These are phyloP conservation scores for Talaromyces sp. DNA, from an alignment of 2,329 filamentous ascomycete species.

Conservation along the genomic window DNA sequence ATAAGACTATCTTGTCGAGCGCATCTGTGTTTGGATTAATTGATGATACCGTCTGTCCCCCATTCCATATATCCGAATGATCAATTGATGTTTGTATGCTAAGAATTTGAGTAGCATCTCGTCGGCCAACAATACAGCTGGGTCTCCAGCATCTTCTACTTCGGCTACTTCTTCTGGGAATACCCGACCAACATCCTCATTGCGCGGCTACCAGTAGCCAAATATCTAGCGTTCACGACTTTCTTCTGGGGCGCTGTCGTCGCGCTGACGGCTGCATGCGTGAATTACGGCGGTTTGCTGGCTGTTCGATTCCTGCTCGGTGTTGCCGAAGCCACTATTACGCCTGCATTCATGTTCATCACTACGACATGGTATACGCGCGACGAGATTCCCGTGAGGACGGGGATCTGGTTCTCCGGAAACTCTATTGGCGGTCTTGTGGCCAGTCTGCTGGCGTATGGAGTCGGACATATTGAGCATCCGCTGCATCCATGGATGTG, in stretches of 20 bases:
- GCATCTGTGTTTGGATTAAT: constrained; percentile 33
- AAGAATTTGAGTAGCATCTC: not conserved
- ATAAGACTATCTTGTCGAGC: constrained; percentile 54
- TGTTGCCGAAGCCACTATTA: constrained; percentile 48
- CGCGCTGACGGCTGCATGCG: constrained; percentile 60
- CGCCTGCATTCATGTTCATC: constrained; percentile 51
- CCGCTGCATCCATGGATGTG: constrained; percentile 55
- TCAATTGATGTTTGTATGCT: not conserved
- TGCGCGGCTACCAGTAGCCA: constrained; percentile 62
- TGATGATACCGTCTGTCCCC: constrained; percentile 25
- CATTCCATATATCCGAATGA: not conserved
- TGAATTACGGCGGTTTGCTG: constrained; percentile 59
- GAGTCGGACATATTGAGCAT: constrained; percentile 57
- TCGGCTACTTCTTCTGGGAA: constrained; percentile 56
- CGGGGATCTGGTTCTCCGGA: constrained; percentile 49
- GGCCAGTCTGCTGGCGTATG: constrained; percentile 56
- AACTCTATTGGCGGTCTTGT: constrained; percentile 58
- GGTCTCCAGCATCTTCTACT: constrained; percentile 18
- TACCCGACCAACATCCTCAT: constrained; percentile 64
- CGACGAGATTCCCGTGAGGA: constrained; percentile 50
- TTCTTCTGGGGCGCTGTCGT: constrained; percentile 62
- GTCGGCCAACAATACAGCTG: constrained; percentile 18
- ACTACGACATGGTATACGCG: constrained; percentile 52
- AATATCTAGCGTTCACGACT: constrained; percentile 63
- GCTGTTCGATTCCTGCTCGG: constrained; percentile 66